These are phyloP conservation scores for Mycena filopes DNA, from an alignment of 768 basidiomycete genomes.

Conservation along the genomic window DNA sequence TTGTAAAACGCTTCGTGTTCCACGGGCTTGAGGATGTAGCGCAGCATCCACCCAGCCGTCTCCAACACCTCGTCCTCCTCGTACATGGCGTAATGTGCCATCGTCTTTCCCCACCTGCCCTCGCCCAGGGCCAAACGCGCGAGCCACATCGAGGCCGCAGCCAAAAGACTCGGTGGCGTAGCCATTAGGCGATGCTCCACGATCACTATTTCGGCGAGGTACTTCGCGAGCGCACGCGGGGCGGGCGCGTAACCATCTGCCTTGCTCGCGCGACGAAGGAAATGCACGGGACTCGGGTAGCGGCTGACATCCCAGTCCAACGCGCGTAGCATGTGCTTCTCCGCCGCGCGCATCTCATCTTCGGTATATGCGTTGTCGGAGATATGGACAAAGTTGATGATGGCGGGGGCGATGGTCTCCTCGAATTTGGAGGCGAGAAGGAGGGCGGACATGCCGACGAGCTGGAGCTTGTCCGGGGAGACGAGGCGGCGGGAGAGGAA, in stretches of 20 bases:
- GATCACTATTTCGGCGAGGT: constrained; percentile 86
- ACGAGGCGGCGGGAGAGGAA: constrained; percentile 79
- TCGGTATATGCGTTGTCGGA: constrained; percentile 81
- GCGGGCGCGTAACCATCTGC: constrained; percentile 92
- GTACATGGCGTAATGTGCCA: constrained; percentile 91
- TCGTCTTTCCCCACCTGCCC: constrained; percentile 77
- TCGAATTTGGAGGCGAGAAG: constrained; percentile 94
- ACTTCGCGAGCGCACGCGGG: constrained; percentile 89
- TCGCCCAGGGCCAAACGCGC: constrained; percentile 82
- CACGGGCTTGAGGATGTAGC: constrained; percentile 81
- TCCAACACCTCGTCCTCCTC: constrained; percentile 82
- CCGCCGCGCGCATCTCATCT: constrained; percentile 88
- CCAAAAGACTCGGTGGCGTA: constrained; percentile 79
- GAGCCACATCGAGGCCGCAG: constrained; percentile 89
- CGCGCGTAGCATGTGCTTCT: constrained; percentile 87
- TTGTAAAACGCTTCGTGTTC: constrained; percentile 83
- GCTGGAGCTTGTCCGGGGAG: constrained; percentile 86
- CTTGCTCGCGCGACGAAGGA: constrained; percentile 89
- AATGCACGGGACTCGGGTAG: constrained; percentile 90
- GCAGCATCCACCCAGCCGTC: constrained; percentile 86
- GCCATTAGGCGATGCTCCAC: constrained; percentile 84
- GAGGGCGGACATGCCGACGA: constrained; percentile 89
- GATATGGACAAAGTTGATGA: constrained; percentile 81
- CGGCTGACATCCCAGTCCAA: constrained; percentile 83
- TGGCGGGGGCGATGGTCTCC: constrained; percentile 89